Percentiles rank a stretch among this genome's conserved stretches.
These are phyloP conservation scores for Cymbidium sinense DNA, from an alignment of 106 monocot species.

Conservation along the genomic window DNA sequence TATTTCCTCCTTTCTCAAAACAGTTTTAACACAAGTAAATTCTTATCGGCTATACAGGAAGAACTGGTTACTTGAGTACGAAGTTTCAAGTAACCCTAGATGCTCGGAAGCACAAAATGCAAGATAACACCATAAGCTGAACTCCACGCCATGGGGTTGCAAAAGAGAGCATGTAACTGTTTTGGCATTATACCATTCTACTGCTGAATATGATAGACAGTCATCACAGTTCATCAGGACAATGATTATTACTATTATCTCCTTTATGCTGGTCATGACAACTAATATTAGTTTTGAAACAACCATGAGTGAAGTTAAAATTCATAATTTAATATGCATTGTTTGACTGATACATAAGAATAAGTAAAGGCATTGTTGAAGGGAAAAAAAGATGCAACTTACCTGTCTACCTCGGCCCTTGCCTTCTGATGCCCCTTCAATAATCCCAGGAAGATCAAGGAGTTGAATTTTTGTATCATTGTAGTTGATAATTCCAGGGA, in stretches of 20 bases:
- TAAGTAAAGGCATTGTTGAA: background rate
- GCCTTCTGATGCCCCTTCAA: slow-evolving; percentile 99
- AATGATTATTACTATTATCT: background rate
- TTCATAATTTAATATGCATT: background rate
- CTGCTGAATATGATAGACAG: background rate
- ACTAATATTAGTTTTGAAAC: background rate
- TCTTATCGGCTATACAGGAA: background rate
- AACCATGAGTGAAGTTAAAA: background rate
- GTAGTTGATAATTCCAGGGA: slow-evolving; percentile 97
- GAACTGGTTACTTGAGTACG: background rate
- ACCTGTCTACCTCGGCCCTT: slow-evolving; percentile 99
- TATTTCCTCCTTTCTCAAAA: background rate
- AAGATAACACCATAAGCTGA: background rate
- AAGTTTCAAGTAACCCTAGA: background rate
- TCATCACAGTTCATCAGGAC: background rate
- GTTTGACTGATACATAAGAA: background rate
- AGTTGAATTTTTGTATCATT: slow-evolving; percentile 98
- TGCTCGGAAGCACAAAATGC: background rate
- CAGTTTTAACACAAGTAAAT: background rate
- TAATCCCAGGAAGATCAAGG: slow-evolving; percentile 99
- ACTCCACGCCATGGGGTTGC: background rate
- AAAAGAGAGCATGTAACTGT: background rate
- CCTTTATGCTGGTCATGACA: background rate
- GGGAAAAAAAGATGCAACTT: background rate
- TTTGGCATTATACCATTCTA: background rate